These are phyloP conservation scores for Fabrea salina DNA, from an alignment of 169 alveolate species.

Conservation along the genomic window DNA sequence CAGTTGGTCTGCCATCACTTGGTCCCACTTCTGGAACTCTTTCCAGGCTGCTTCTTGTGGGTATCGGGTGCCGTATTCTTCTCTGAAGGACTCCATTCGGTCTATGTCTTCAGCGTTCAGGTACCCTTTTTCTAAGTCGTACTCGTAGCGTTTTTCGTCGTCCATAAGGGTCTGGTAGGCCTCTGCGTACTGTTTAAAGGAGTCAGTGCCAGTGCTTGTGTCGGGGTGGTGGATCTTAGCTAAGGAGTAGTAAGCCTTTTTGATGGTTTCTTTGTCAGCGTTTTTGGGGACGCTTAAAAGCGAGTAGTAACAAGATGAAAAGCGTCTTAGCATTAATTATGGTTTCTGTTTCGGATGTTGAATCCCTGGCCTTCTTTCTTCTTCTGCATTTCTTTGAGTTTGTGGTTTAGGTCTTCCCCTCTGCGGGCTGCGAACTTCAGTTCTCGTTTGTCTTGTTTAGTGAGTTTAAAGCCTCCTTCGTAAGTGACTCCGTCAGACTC, in stretches of 20 bases:
- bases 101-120: slow-evolving; percentile 9
- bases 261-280: not conserved
- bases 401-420: slow-evolving; percentile 63
- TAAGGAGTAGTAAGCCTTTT: not conserved
- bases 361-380: not conserved
- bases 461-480: slow-evolving; percentile 58
- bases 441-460: slow-evolving; percentile 80
- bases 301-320: not conserved
- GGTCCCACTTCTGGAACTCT: not conserved
- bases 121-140: not conserved
- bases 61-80: slow-evolving; percentile 7
- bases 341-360: not conserved
- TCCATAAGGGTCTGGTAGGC: not conserved
- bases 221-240: slow-evolving; percentile 25
- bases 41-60: not conserved
- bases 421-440: slow-evolving; percentile 71
- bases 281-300: not conserved
- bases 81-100: not conserved
- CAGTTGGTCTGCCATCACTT: not conserved
- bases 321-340: not conserved
- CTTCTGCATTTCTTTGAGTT: slow-evolving; percentile 24
- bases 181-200: not conserved
- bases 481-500: slow-evolving; percentile 41
- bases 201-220: not conserved
- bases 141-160: not conserved